A percentile compares a stretch with the other conserved stretches of the same genome.
phyloP scores from a whole-genome alignment of 805 yeast species.

The Cyberlindnera lachancei region DNA sequence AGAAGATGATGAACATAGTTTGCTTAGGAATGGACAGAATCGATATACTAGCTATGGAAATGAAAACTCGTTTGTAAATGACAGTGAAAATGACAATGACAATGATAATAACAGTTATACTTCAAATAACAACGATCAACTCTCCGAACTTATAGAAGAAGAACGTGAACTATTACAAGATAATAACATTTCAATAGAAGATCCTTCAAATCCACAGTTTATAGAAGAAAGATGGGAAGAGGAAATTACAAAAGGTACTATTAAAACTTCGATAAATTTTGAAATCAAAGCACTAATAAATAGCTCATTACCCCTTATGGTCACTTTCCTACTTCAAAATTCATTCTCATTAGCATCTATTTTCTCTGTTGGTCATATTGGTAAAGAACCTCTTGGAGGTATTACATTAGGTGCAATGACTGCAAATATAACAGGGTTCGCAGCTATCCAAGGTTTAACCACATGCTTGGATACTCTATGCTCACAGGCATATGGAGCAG shows the following conservation, averaged over 20 bases:
- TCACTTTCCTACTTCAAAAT: slow-evolving; percentile 22
- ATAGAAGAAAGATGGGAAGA: slow-evolving; percentile 21
- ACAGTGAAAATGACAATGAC: neutral
- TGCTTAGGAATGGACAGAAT: too few species aligned
- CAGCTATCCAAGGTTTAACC: slow-evolving; percentile 75
- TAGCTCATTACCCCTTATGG: slow-evolving; percentile 19
- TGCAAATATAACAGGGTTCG: slow-evolving; percentile 65
- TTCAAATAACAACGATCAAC: neutral
- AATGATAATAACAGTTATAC: neutral
- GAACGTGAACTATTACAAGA: slow-evolving; percentile 18
- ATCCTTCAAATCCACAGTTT: slow-evolving; percentile 5
- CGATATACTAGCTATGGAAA: too few species aligned
- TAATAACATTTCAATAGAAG: slow-evolving; percentile 13
- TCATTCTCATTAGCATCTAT: slow-evolving; percentile 22
- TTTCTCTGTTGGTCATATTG: slow-evolving; percentile 63
- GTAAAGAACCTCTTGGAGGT: slow-evolving; percentile 74
- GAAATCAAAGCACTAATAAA: slow-evolving; percentile 14
- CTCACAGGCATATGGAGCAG: slow-evolving; percentile 82
- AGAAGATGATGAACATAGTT: neutral
- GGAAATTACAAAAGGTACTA: slow-evolving; percentile 17
- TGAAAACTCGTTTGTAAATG: too few species aligned
- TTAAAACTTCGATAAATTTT: slow-evolving; percentile 14
- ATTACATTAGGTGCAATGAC: slow-evolving; percentile 82
- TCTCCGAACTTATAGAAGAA: slow-evolving; percentile 13
- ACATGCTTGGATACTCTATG: slow-evolving; percentile 79